phyloP scores from a whole-genome alignment of 2,329 filamentous ascomycete species.

The Penicillium hordei region DNA sequence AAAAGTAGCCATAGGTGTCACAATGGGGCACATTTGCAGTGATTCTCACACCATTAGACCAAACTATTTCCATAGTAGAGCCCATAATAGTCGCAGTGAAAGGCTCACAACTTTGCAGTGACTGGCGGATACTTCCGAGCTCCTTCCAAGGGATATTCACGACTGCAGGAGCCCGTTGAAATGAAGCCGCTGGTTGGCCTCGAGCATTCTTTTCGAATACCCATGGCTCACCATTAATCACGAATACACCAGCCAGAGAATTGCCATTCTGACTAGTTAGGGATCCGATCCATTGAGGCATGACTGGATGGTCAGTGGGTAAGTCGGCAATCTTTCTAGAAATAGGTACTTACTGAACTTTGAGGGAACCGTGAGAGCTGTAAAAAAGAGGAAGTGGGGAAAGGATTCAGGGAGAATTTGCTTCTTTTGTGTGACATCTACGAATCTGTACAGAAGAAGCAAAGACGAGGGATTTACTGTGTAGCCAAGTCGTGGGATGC shows the following conservation, averaged over 20 bases:
- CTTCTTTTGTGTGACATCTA: background rate
- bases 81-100: constrained; percentile 8
- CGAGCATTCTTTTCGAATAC: constrained; percentile 10
- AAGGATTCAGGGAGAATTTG: background rate
- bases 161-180: constrained; percentile 9
- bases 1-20: constrained; percentile 2
- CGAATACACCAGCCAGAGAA: constrained; percentile 10
- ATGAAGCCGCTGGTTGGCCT: background rate
- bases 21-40: constrained; percentile 13
- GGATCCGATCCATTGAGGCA: constrained; percentile 10
- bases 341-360: background rate
- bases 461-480: background rate
- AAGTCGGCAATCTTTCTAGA: no score
- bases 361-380: background rate
- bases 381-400: background rate
- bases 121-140: constrained; percentile 5
- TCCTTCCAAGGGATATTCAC: constrained; percentile 13
- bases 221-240: constrained; percentile 11
- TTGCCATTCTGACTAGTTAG: constrained; percentile 4
- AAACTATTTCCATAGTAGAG: constrained; percentile 10
- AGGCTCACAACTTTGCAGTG: constrained; percentile 1
- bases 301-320: background rate
- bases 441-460: background rate
- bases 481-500: background rate
- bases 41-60: constrained; percentile 11